Evolutionary conservation across 768 basidiomycete species (phyloP).

Genomic region (Mrakia blollopis): DNA sequence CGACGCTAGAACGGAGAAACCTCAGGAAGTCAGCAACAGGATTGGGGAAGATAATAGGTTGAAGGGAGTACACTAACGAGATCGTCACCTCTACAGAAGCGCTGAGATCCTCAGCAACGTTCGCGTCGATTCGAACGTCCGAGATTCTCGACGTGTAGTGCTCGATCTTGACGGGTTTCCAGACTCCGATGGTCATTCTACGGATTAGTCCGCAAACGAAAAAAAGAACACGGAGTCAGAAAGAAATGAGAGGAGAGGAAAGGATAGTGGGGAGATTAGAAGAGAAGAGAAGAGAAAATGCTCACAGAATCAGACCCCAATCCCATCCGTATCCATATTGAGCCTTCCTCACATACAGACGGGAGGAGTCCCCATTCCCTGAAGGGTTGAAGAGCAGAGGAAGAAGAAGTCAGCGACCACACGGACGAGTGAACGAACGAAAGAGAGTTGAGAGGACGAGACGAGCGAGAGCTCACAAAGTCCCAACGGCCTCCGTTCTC

Average conservation of each 20-base stretch:
- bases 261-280: no score
- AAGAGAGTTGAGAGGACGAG: background rate
- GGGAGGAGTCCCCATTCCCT: conserved; percentile 85
- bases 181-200: conserved; percentile 86
- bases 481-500: conserved; percentile 42
- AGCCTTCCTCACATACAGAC: conserved; percentile 86
- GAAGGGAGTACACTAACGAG: conserved; percentile 36
- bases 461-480: conserved; percentile 36
- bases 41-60: conserved; percentile 25
- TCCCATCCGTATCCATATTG: conserved; percentile 80
- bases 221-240: no score
- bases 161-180: conserved; percentile 72
- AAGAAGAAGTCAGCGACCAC: background rate
- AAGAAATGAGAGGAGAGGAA: no score
- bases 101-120: background rate
- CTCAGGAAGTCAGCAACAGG: conserved; percentile 52
- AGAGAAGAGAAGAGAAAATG: no score
- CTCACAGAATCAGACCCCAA: conserved; percentile 79
- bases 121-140: conserved; percentile 52
- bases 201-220: no score
- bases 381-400: no score
- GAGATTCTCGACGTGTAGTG: conserved; percentile 60
- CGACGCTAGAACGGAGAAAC: conserved; percentile 36
- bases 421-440: no score
- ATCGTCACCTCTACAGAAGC: background rate